Percentiles rank a stretch among this genome's conserved stretches.
These are phyloP conservation scores for Venturia asperata DNA, from an alignment of 2,329 filamentous ascomycete species.

Conservation along the genomic window DNA sequence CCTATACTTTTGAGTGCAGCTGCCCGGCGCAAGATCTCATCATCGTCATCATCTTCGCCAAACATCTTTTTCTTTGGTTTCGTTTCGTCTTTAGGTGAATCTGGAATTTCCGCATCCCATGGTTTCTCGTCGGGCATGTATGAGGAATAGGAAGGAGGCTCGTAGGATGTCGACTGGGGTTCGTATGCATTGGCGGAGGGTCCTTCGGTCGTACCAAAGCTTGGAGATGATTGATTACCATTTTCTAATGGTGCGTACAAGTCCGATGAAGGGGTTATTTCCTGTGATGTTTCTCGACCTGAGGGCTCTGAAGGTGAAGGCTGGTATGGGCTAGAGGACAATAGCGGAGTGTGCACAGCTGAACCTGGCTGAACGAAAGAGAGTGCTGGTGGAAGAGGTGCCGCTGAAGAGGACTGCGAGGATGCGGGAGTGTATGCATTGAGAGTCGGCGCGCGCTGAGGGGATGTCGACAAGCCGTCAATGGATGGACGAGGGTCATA, in stretches of 20 bases:
- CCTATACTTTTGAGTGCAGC: constrained; percentile 53
- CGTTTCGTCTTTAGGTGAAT: constrained; percentile 30
- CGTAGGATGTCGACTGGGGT: constrained; percentile 38
- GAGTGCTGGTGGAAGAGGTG: not conserved
- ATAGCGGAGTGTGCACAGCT: not conserved
- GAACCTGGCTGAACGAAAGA: not conserved
- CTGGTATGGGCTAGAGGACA: constrained; percentile 5
- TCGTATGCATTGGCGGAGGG: not conserved
- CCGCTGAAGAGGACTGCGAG: not conserved
- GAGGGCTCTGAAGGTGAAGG: not conserved
- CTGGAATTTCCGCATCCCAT: constrained; percentile 38
- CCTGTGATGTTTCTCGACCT: not conserved
- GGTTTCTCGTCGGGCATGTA: constrained; percentile 46
- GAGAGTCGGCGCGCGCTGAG: constrained; percentile 19
- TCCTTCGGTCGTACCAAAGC: not conserved
- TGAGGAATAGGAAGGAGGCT: constrained; percentile 49
- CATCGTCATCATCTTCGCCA: constrained; percentile 69
- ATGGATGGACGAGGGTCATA: constrained; percentile 16
- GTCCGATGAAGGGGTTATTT: not conserved
- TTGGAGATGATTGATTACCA: not conserved
- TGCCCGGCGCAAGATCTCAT: constrained; percentile 50
- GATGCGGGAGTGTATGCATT: not conserved
- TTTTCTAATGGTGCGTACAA: not conserved
- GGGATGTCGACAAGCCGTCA: constrained; percentile 21
- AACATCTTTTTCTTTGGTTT: constrained; percentile 59